phyloP scores from a whole-genome alignment of 208 protist genomes.

The Leishmania major region DNA sequence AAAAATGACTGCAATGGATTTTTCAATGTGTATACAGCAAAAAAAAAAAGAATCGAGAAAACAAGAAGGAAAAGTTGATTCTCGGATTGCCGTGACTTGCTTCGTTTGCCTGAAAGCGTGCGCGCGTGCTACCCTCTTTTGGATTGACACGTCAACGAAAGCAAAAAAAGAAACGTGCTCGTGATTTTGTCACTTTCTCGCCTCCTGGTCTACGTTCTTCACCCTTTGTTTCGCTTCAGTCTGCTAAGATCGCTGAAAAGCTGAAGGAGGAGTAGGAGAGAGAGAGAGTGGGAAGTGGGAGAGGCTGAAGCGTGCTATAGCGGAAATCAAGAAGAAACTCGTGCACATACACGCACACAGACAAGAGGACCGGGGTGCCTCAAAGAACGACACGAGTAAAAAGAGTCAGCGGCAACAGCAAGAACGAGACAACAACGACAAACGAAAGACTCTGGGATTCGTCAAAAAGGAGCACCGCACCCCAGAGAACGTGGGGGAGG shows the following conservation, averaged over 20 bases:
- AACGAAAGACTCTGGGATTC: background rate
- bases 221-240: background rate
- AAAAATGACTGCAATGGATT: background rate
- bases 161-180: too few relatives aligned
- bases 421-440: background rate
- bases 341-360: background rate
- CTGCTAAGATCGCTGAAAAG: background rate
- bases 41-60: background rate
- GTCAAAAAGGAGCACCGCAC: background rate
- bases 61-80: background rate
- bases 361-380: background rate
- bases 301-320: background rate
- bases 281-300: background rate
- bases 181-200: too few relatives aligned
- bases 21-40: background rate
- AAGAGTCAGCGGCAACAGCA: background rate
- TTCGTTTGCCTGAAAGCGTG: background rate
- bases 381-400: background rate
- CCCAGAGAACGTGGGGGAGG: background rate
- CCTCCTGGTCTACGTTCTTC: background rate
- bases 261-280: background rate
- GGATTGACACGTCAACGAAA: too few relatives aligned
- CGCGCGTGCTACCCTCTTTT: background rate
- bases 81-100: background rate
- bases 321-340: background rate